These are phyloP conservation scores for Cladophialophora yegresii DNA, from an alignment of 2,329 filamentous ascomycete species.

Conservation along the genomic window DNA sequence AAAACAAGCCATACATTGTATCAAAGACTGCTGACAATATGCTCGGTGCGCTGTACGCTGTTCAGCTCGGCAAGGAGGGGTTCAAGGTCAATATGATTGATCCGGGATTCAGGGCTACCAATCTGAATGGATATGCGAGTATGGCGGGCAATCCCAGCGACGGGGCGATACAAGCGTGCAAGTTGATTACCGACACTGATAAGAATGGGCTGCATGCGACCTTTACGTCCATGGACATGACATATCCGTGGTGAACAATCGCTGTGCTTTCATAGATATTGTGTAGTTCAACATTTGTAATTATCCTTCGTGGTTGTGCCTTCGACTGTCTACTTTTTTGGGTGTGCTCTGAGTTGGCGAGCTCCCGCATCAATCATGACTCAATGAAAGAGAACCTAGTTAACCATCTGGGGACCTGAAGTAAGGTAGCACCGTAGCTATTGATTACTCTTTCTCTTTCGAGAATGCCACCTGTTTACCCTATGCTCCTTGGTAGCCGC, in stretches of 20 bases:
- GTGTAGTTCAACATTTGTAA: background rate
- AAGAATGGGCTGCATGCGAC: conserved; percentile 21
- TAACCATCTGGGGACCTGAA: too few species aligned
- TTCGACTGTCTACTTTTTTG: background rate
- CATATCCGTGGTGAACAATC: conserved; percentile 14
- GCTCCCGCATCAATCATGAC: too few species aligned
- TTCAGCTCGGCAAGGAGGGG: conserved; percentile 28
- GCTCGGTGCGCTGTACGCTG: conserved; percentile 23
- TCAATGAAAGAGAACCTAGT: too few species aligned
- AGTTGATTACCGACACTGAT: conserved; percentile 23
- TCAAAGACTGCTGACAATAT: conserved; percentile 31
- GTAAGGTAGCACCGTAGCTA: too few species aligned
- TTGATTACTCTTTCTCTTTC: too few species aligned
- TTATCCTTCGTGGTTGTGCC: too few species aligned
- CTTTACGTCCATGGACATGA: conserved; percentile 19
- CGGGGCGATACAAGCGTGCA: conserved; percentile 26
- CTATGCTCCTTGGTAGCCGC: too few species aligned
- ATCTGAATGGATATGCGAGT: conserved; percentile 20
- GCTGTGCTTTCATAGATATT: background rate
- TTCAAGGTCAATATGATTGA: conserved; percentile 30
- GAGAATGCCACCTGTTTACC: too few species aligned
- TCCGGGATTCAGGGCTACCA: conserved; percentile 27
- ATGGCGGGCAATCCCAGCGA: conserved; percentile 13
- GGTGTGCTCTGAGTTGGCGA: too few species aligned
- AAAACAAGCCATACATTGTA: conserved; percentile 18